Conservation (phyloP, 768 basidiomycete genomes). For the Lentinula sp. region DNA sequence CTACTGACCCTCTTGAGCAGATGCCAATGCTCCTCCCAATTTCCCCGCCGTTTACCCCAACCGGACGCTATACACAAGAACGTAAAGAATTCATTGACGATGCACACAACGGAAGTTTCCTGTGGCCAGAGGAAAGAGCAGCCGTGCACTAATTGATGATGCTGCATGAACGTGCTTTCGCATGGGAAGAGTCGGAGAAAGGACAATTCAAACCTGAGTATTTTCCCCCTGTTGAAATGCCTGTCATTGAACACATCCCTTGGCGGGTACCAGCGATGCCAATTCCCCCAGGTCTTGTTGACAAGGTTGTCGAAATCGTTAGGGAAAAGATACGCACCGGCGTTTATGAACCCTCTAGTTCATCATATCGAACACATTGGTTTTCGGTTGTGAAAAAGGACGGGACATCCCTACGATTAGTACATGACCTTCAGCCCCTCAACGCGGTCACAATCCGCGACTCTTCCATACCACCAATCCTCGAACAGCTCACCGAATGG, state of each 20-base stretch:
- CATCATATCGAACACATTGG: neutral
- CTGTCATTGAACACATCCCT: neutral
- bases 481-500: slow-evolving; percentile 9
- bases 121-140: neutral
- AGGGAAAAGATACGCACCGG: slow-evolving; percentile 9
- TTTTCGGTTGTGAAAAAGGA: slow-evolving; percentile 13
- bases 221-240: neutral
- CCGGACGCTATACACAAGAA: neutral
- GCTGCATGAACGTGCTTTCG: neutral
- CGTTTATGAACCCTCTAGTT: slow-evolving; percentile 1
- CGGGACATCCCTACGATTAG: slow-evolving; percentile 12
- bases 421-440: slow-evolving; percentile 20
- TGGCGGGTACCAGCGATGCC: slow-evolving; percentile 4
- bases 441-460: slow-evolving; percentile 18
- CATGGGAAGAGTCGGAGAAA: neutral
- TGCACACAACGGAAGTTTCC: neutral
- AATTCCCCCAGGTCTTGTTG: slow-evolving; percentile 12
- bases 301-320: slow-evolving; percentile 9
- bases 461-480: slow-evolving; percentile 13
- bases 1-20: slow-evolving; percentile 7
- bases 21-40: neutral
- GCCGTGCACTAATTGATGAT: neutral
- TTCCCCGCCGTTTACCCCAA: neutral
- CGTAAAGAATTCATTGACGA: neutral
- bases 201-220: neutral